Evolutionary conservation across 352 stramenopile genomes (phyloP), one percentile per base, ranked within the genome.

Genomic region (Phytophthora fragariae): DNA sequence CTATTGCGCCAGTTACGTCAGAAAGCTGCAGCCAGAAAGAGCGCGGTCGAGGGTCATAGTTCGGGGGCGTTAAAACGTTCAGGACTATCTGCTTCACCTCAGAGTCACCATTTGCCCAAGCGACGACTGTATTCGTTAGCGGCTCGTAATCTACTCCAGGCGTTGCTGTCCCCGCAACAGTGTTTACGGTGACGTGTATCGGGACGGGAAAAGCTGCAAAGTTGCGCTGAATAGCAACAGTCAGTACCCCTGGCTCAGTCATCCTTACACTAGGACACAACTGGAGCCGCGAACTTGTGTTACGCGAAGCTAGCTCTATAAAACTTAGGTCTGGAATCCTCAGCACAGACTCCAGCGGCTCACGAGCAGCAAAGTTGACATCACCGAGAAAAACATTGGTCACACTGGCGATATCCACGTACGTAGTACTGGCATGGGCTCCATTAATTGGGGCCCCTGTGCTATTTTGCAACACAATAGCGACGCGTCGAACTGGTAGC

Each of bases 1-100:
- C 50, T 2, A 57, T 70, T 21, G 85, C 75, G 19, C 82, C 82
- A 41, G 21, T 75, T n/a, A 85, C 73, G n/a, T 50, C 68, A 19
- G 64, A 67, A 15, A 94, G 78, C 62, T 89, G 78, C 14, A 94
- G 50, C 47, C 70, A 82, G 19, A 94, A 89, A 12, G 70, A 81
- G 4, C 82, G 82, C 3, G 61, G 54, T 3, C 66, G 65, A 2
- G 72, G 69, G 49, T 87, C 86, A 21, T 87, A 90, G 44, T 27
- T 63, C 11, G 61, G 54, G 0, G 85, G 82, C 4, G 75, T 62
- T 8, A 88, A 53, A 7, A 95, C 80, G 12, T 41, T 76, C 29
- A 95, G 5, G 0, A 68, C 50, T 2, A 94, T 57, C 0, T 75
- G 52, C 52, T 94, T 92, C 39, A 71, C 61, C 0, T 67, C 46